Percentiles rank a stretch among this genome's conserved stretches.
phyloP scores from a whole-genome alignment of 345 rosid species.

The Raphanus raphanistrum region DNA sequence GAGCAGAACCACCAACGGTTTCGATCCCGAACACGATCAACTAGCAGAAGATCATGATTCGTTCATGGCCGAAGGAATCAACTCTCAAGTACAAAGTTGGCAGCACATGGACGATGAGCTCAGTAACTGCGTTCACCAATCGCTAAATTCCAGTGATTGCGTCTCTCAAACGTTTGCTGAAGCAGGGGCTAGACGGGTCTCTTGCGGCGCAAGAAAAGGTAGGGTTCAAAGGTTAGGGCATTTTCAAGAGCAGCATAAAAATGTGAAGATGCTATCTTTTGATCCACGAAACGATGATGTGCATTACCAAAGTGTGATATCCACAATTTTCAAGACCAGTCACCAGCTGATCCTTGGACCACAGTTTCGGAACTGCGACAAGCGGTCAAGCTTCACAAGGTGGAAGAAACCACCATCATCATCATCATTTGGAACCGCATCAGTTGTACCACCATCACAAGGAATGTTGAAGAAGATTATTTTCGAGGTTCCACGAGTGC shows the following conservation, averaged over 20 bases:
- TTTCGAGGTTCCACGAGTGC: conserved; percentile 69
- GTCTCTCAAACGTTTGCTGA: conserved; percentile 65
- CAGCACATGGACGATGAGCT: conserved; percentile 68
- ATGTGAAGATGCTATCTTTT: conserved; percentile 36
- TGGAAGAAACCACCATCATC: conserved; percentile 54
- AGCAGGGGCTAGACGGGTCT: conserved; percentile 34
- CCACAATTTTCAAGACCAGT: conserved; percentile 60
- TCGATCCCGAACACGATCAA: conserved; percentile 40
- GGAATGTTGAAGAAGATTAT: conserved; percentile 66
- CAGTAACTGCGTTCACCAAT: conserved; percentile 57
- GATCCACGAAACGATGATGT: conserved; percentile 43
- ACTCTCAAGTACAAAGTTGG: conserved; percentile 71
- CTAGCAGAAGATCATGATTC: conserved; percentile 49
- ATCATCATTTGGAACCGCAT: conserved; percentile 24
- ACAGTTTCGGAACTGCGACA: conserved; percentile 41
- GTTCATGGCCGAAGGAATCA: conserved; percentile 55
- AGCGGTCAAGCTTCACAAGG: conserved; percentile 57
- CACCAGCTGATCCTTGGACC: conserved; percentile 58
- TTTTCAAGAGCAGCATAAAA: conserved; percentile 40
- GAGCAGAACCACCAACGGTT: conserved; percentile 34
- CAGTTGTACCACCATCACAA: conserved; percentile 38
- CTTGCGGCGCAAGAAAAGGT: conserved; percentile 32
- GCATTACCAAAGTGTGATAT: conserved; percentile 63
- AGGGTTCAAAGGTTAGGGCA: conserved; percentile 37
- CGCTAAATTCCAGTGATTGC: conserved; percentile 71